Conservation (phyloP, 495 filamentous ascomycete genomes). For the Penicillium herquei region DNA sequence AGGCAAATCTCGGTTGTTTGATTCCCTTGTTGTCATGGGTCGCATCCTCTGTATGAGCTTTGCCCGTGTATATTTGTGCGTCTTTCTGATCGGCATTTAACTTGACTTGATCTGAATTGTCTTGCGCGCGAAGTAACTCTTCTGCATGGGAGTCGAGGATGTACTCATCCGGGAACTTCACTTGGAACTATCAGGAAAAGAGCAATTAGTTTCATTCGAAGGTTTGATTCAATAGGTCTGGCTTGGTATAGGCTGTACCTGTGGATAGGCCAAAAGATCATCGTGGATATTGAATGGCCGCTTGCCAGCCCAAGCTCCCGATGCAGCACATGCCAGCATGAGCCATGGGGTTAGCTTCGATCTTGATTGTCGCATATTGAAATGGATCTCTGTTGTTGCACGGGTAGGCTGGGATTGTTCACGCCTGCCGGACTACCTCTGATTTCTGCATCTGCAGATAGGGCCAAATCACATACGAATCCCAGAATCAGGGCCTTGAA, state of each 20-base stretch:
- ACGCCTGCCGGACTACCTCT: neutral
- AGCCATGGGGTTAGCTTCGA: slow-evolving; percentile 29
- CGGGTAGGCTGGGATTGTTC: neutral
- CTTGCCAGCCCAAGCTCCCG: slow-evolving; percentile 50
- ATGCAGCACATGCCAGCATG: slow-evolving; percentile 33
- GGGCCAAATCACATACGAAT: neutral
- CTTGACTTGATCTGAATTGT: slow-evolving; percentile 9
- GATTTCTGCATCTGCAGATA: neutral
- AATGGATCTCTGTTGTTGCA: neutral
- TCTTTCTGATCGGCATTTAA: slow-evolving; percentile 17
- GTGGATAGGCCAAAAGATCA: slow-evolving; percentile 87
- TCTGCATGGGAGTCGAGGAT: slow-evolving; percentile 70
- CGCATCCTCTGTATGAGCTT: slow-evolving; percentile 11
- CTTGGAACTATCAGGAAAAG: slow-evolving; percentile 64
- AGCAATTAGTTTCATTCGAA: neutral
- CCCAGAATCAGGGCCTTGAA: neutral
- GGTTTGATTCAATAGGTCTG: neutral
- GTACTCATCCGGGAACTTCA: slow-evolving; percentile 72
- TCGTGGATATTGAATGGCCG: slow-evolving; percentile 79
- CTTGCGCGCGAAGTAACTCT: slow-evolving; percentile 50
- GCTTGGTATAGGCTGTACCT: slow-evolving; percentile 52
- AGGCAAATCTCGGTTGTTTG: slow-evolving; percentile 22
- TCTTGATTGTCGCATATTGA: slow-evolving; percentile 29
- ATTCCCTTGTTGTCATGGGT: neutral
- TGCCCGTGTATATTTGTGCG: slow-evolving; percentile 27